These are phyloP conservation scores for Graphiopsis chlorocephala DNA, from an alignment of 2,329 filamentous ascomycete species.

Conservation along the genomic window DNA sequence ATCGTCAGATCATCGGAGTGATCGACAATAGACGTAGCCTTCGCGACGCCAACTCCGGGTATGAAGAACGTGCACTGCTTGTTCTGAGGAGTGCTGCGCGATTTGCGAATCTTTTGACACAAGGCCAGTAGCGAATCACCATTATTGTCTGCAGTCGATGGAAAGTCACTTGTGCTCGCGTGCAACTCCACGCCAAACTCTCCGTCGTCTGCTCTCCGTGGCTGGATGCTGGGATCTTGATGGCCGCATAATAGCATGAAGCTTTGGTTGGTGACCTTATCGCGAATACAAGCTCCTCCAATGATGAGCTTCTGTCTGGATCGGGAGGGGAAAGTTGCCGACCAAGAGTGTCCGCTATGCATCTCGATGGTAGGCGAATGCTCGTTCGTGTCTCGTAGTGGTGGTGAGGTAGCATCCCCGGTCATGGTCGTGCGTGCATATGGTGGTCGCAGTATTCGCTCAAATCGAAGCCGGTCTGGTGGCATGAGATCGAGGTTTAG, in stretches of 20 bases:
- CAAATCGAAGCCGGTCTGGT: neutral
- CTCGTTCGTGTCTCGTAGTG: neutral
- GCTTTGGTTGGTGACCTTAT: neutral
- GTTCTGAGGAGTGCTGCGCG: neutral
- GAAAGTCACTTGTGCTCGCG: neutral
- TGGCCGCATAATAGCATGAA: neutral
- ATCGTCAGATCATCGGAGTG: neutral
- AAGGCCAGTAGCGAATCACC: neutral
- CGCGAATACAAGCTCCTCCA: neutral
- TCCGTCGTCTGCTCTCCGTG: neutral
- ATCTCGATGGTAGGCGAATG: neutral
- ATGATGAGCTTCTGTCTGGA: neutral
- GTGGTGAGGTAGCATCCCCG: neutral
- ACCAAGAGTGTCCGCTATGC: neutral
- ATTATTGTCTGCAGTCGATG: neutral
- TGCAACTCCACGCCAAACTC: neutral
- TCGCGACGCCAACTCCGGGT: neutral
- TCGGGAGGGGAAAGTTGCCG: neutral
- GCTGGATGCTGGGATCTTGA: neutral
- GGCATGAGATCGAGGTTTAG: neutral
- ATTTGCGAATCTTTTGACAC: neutral
- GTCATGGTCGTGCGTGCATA: neutral
- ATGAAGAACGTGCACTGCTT: neutral
- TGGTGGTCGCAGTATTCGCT: neutral
- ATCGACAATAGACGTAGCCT: neutral